phyloP scores from a whole-genome alignment of 1,139 yeast species.

The Suzukiozyma palmioleophila region DNA sequence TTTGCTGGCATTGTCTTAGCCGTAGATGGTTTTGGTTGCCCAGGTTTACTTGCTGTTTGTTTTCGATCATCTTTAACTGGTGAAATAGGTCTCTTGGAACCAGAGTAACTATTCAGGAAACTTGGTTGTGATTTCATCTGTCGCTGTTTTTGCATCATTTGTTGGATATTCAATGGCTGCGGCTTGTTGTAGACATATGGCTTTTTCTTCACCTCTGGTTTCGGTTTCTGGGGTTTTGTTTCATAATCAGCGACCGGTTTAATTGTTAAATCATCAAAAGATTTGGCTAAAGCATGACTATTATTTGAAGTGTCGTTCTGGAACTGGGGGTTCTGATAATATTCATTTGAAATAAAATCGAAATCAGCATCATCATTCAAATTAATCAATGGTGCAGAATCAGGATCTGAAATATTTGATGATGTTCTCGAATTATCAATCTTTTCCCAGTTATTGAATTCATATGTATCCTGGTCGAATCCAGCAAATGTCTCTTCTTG shows the following conservation, averaged over 20 bases:
- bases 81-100: constrained; percentile 12
- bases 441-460: constrained; percentile 28
- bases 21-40: constrained; percentile 8
- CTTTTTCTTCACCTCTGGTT: constrained; percentile 12
- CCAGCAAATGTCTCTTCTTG: constrained; percentile 35
- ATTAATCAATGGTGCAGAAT: constrained; percentile 8
- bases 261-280: constrained; percentile 18
- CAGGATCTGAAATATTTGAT: neutral
- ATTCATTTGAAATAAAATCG: constrained; percentile 7
- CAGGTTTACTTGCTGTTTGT: constrained; percentile 8
- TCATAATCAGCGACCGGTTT: constrained; percentile 15
- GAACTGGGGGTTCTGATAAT: constrained; percentile 6
- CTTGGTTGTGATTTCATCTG: constrained; percentile 15
- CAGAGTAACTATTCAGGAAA: neutral
- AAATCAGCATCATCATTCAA: constrained; percentile 10
- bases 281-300: constrained; percentile 3
- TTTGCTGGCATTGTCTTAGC: constrained; percentile 13
- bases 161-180: constrained; percentile 34
- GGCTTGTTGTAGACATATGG: constrained; percentile 39
- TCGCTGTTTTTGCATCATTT: constrained; percentile 26
- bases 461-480: constrained; percentile 40
- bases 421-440: constrained; percentile 11
- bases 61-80: constrained; percentile 7
- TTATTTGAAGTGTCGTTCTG: constrained; percentile 5
- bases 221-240: constrained; percentile 7